A percentile compares a stretch with the other conserved stretches of the same genome.
Evolutionary conservation across 345 rosid species (phyloP).

Genomic region (Brassica incana): DNA sequence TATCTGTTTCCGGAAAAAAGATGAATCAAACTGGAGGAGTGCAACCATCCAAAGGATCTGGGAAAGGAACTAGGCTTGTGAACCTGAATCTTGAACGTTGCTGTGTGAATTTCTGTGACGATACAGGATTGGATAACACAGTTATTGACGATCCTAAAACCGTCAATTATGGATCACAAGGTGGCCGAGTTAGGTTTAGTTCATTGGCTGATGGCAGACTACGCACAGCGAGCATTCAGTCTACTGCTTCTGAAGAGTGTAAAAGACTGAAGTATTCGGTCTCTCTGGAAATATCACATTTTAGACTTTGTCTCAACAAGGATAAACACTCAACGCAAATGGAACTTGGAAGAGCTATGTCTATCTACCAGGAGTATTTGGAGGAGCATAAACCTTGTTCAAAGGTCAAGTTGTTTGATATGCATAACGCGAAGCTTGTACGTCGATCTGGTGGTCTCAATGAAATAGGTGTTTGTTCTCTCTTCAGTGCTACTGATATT

Average conservation of each 20-base stretch:
- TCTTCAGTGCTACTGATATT: constrained; percentile 91
- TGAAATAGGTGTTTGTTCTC: constrained; percentile 85
- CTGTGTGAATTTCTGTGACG: constrained; percentile 67
- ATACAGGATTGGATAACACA: constrained; percentile 64
- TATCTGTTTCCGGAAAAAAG: constrained; percentile 55
- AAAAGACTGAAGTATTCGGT: constrained; percentile 67
- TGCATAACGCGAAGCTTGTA: constrained; percentile 86
- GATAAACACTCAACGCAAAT: constrained; percentile 84
- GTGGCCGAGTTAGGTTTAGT: constrained; percentile 70
- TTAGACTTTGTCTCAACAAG: constrained; percentile 71
- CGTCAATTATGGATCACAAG: constrained; percentile 98
- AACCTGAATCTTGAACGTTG: constrained; percentile 84
- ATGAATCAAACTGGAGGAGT: constrained; percentile 48
- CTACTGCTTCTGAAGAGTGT: constrained; percentile 51
- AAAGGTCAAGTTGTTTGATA: constrained; percentile 66
- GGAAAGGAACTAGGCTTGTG: constrained; percentile 77
- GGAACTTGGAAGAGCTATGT: constrained; percentile 87
- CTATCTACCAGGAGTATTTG: constrained; percentile 73
- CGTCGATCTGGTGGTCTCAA: constrained; percentile 86
- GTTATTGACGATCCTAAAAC: constrained; percentile 85
- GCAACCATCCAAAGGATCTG: constrained; percentile 60
- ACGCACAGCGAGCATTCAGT: constrained; percentile 66
- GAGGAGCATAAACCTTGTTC: constrained; percentile 58
- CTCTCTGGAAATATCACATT: constrained; percentile 75
- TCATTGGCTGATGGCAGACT: constrained; percentile 74